Base-by-base conservation (phyloP, 2,329 filamentous ascomycete genomes). In the Botrytis paeoniae region DNA sequence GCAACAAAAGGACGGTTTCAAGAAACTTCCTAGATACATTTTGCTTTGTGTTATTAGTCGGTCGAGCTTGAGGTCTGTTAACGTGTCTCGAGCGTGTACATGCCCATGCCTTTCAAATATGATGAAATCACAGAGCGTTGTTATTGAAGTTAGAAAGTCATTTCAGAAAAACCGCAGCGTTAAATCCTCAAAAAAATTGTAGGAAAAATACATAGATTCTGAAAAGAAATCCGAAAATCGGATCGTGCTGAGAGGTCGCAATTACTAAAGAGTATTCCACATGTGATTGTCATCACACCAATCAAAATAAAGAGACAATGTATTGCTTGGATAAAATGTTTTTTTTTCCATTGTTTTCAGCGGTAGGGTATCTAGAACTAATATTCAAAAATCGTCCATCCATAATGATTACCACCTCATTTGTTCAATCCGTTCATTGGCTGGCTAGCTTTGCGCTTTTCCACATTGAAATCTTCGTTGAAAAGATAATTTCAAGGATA, bases 401-500 rank as follows among this genome's bases (percentile, higher is more conserved):
- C 32, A 12, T 41, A 12, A 32, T 69, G 25, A 37, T 22, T 32
- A 32, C n/a, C 48, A 57, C n/a, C 64, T 68, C 32, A 7, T 68
- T 29, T 14, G 29, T 68, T 54, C 48, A 29, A 54, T 54, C 64
- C n/a, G 29, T 37, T 57, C 35, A 70, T 41, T 62, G 32, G 61
- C 70, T 39, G 63, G 41, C 45, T 72, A 9, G 35, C 32, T 65
- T 48, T 57, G 37, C 70, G 45, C 61, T 71, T 60, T 68, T 43
- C 70, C 45, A 35, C 25, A 18, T 60, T 41, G 16, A 39, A 60
- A 35, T 68, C 1, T 69, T 48, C 39, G 70, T 72, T 62, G 54
- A 51, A 69, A 51, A 61, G 9, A 69, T 61, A 43, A 51, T 51
- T 51, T 35, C 54, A 72, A 69, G 68, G 39, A n/a, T 69, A 69